A percentile compares a stretch with the other conserved stretches of the same genome.
These are phyloP conservation scores for Croton laevigatus DNA, from an alignment of 441 rosid genomes.

Conservation along the genomic window DNA sequence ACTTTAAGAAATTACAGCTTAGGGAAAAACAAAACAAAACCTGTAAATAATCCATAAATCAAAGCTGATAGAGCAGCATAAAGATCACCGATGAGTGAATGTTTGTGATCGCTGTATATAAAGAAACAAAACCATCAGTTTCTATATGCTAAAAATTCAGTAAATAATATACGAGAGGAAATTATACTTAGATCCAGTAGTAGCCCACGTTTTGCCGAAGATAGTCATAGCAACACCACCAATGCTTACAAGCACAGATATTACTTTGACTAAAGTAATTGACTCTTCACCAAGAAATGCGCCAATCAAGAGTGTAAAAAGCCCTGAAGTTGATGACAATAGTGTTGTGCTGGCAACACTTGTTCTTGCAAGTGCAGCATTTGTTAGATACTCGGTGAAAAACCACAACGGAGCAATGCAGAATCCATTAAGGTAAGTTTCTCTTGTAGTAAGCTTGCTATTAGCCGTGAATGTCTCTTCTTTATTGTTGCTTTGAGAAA, in stretches of 20 bases:
- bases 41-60: conserved; percentile 41
- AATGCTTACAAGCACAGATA: conserved; percentile 45
- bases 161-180: neutral
- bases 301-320: conserved; percentile 48
- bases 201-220: conserved; percentile 38
- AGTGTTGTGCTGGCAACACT: conserved; percentile 45
- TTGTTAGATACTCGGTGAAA: conserved; percentile 42
- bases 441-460: conserved; percentile 18
- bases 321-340: conserved; percentile 46
- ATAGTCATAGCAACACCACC: conserved; percentile 51
- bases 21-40: conserved; percentile 9
- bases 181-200: conserved; percentile 24
- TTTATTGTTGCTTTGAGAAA: conserved; percentile 2
- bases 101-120: conserved; percentile 23
- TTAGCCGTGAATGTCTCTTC: conserved; percentile 1
- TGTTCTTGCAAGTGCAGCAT: conserved; percentile 46
- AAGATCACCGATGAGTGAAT: conserved; percentile 40
- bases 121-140: neutral
- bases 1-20: neutral
- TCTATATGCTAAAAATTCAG: neutral
- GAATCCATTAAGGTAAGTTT: conserved; percentile 25
- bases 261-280: conserved; percentile 31
- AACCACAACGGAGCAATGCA: conserved; percentile 41
- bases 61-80: conserved; percentile 44
- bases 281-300: conserved; percentile 42